Base-by-base conservation (phyloP, 1,284 basidiomycete species). In the Wallemia hederae region DNA sequence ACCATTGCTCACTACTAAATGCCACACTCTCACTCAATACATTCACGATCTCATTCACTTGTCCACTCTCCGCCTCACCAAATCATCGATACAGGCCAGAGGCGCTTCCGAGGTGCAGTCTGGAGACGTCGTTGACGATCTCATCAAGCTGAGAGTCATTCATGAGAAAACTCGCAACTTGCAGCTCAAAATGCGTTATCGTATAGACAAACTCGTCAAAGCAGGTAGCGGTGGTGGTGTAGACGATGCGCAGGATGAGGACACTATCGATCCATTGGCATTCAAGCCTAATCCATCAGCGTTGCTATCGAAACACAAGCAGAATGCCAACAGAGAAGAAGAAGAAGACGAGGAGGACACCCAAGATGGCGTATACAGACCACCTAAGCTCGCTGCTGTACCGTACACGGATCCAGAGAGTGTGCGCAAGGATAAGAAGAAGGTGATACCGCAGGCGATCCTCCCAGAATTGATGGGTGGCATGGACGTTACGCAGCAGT, bases 311-410 rank as follows among this genome's bases (percentile, higher is more conserved):
- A 26, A 28, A 24, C 7, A 15, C 17, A 17, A 2, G 24, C 11
- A 27, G 7, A 24, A 28, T 5, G 15, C 19, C 3, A 26, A 26
- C 15, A 24, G 24, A 2, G 66, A 67, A 55, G 69, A 70, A 29
- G 69, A 68, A 19, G 67, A 67, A 29, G 68, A 65, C 1, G 66
- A 62, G 7, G 65, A 67, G 62, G 66, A 68, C 5, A 49, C 62
- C 5, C 66, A 66, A 27, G 74, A 76, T 55, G 81, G 77, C 0
- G 78, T 96, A 58, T 98, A 98, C 70, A 82, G 80, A 27, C 90
- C 92, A 5, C 92, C 94, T 0, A 84, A 86, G 64, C 73, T 98
- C 26, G 92, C 90, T 0, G 87, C 92, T 0, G 78, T 92, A 70
- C 88, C 90, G 0, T 98, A 97, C 72, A 78, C 75, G 55, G 86